phyloP scores from a whole-genome alignment of 805 yeast genomes.

The Candida hispaniensis region DNA sequence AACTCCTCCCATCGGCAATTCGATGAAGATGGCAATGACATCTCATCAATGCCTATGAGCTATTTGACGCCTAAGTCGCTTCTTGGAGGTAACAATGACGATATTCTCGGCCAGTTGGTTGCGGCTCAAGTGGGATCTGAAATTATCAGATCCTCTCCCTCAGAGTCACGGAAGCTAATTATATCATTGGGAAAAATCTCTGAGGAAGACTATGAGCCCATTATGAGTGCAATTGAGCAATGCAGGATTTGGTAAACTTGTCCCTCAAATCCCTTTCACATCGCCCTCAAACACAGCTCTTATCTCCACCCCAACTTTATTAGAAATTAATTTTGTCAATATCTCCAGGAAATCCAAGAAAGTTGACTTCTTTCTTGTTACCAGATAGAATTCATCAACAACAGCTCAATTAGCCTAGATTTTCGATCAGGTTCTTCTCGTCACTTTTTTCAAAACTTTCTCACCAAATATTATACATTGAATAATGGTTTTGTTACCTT shows the following conservation, averaged over 20 bases:
- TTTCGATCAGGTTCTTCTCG: too few relatives aligned
- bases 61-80: constrained; percentile 23
- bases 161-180: constrained; percentile 7
- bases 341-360: too few relatives aligned
- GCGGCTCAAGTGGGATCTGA: constrained; percentile 15
- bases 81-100: constrained; percentile 20
- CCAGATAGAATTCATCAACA: too few relatives aligned
- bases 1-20: constrained; percentile 5
- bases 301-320: too few relatives aligned
- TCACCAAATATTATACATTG: constrained; percentile 1
- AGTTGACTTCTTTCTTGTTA: too few relatives aligned
- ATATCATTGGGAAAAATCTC: constrained; percentile 7
- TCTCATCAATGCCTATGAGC: constrained; percentile 20
- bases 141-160: constrained; percentile 6
- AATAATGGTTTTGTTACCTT: constrained; percentile 13
- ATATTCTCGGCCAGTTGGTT: constrained; percentile 10
- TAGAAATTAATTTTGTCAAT: constrained; percentile 9
- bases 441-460: too few relatives aligned
- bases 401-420: too few relatives aligned
- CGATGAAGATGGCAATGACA: constrained; percentile 14
- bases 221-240: constrained; percentile 1
- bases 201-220: constrained; percentile 7
- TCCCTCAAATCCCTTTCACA: too few relatives aligned
- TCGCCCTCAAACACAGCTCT: too few relatives aligned
- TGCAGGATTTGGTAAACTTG: constrained; percentile 13